A percentile compares a stretch with the other conserved stretches of the same genome.
Conservation (phyloP, 495 filamentous ascomycete species). For the Xylaria palmicola region DNA sequence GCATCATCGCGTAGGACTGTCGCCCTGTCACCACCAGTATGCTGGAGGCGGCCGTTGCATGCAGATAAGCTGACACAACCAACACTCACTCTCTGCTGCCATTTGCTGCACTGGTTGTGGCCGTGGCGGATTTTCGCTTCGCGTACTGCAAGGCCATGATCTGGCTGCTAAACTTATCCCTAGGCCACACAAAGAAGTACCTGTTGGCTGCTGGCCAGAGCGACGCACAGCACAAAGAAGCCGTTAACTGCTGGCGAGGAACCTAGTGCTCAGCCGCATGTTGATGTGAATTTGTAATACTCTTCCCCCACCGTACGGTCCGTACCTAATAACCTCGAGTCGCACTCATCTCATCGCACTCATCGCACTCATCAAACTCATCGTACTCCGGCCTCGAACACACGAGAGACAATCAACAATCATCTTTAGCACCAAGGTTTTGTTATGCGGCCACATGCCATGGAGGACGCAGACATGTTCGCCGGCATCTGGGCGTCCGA, state of each 20-base stretch:
- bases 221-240: background rate
- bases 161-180: background rate
- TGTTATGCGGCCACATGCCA: background rate
- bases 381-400: background rate
- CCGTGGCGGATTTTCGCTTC: too few relatives aligned
- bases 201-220: background rate
- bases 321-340: too few relatives aligned
- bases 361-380: too few relatives aligned
- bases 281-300: background rate
- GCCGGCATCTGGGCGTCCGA: background rate
- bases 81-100: too few relatives aligned
- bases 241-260: too few relatives aligned
- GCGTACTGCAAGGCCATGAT: too few relatives aligned
- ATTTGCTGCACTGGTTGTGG: too few relatives aligned
- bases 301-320: background rate
- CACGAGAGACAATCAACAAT: background rate
- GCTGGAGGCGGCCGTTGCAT: too few relatives aligned
- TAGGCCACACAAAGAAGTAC: background rate
- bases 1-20: too few relatives aligned
- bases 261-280: background rate
- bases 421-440: background rate
- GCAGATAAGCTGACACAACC: too few relatives aligned
- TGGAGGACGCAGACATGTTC: background rate
- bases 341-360: too few relatives aligned
- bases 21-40: too few relatives aligned